Conservation (phyloP, 768 basidiomycete genomes). For the Pleurotus tuber-regium region DNA sequence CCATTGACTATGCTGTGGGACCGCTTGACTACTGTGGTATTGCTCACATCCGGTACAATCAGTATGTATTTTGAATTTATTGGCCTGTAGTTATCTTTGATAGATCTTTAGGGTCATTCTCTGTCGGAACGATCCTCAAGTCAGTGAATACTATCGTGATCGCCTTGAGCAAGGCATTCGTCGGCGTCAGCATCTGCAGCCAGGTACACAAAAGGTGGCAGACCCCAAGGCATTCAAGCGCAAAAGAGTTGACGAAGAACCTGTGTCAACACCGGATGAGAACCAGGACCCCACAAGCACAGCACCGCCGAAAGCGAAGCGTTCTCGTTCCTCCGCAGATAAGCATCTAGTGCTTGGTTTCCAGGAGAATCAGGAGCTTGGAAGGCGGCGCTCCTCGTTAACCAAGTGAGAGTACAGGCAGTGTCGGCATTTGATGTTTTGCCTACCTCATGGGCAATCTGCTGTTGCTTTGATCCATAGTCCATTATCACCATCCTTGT, state of each 20-base stretch:
- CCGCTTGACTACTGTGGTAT: conserved; percentile 12
- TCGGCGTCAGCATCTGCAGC: neutral
- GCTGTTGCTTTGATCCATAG: too few relatives aligned
- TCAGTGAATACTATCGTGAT: neutral
- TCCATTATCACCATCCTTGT: too few relatives aligned
- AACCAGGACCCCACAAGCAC: neutral
- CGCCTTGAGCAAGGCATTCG: neutral
- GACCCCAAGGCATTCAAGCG: conserved; percentile 1
- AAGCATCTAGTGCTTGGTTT: neutral
- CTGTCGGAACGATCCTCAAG: neutral
- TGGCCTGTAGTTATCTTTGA: neutral
- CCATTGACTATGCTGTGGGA: conserved; percentile 8
- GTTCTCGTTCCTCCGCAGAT: neutral
- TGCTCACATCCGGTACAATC: conserved; percentile 1
- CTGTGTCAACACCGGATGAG: too few relatives aligned
- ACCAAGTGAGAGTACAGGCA: too few relatives aligned
- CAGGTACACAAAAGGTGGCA: conserved; percentile 2
- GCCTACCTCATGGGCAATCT: too few relatives aligned
- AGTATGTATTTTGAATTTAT: neutral
- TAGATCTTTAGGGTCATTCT: neutral
- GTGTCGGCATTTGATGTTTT: too few relatives aligned
- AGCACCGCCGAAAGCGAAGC: neutral
- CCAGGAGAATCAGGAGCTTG: too few relatives aligned
- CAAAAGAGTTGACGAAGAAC: neutral
- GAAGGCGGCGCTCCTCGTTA: too few relatives aligned